phyloP scores from a whole-genome alignment of 345 rosid genomes.

The Eucalyptus erythrocorys region DNA sequence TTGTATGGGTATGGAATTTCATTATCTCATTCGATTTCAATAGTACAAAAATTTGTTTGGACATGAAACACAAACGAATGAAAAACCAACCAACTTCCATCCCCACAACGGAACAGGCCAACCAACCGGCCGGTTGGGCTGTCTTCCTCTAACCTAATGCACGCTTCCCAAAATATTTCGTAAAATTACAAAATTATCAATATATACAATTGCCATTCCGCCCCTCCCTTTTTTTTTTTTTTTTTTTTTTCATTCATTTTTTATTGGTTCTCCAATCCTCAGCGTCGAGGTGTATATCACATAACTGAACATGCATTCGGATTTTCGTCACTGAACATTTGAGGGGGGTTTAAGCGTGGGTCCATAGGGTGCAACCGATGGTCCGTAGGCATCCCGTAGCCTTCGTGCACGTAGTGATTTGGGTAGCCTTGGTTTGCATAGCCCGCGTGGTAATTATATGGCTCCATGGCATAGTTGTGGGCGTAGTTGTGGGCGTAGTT shows the following conservation, averaged over 20 bases:
- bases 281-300: neutral
- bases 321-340: conserved; percentile 5
- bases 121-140: neutral
- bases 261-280: neutral
- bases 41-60: neutral
- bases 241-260: neutral
- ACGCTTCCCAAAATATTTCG: neutral
- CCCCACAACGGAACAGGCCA: neutral
- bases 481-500: neutral
- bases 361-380: neutral
- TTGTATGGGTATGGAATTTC: neutral
- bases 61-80: neutral
- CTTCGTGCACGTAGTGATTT: neutral
- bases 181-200: neutral
- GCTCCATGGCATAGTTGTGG: neutral
- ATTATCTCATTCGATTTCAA: neutral
- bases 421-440: neutral
- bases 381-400: neutral
- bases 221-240: too few relatives aligned
- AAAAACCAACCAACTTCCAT: neutral
- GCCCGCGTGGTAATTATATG: neutral
- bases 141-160: neutral
- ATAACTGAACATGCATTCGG: conserved; percentile 1
- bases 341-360: neutral
- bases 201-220: neutral